Percentiles rank a stretch among this genome's conserved stretches.
phyloP scores from a whole-genome alignment of 1,284 basidiomycete genomes.

The Tylopilus sp. region DNA sequence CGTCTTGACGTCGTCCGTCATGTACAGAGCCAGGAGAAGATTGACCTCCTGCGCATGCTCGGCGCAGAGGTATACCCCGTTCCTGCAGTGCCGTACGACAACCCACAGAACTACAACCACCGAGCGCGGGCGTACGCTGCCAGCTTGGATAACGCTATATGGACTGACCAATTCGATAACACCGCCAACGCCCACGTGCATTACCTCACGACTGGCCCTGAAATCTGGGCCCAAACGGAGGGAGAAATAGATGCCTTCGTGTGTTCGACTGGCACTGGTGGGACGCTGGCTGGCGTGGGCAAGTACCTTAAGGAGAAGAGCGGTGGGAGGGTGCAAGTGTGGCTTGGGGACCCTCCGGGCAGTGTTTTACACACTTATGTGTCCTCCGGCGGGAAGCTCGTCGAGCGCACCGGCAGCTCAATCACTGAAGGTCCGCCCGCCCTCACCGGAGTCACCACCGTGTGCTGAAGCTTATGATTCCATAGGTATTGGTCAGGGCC shows the following conservation, averaged over 20 bases:
- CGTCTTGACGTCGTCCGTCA: neutral
- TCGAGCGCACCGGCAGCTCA: slow-evolving; percentile 81
- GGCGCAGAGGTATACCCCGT: slow-evolving; percentile 96
- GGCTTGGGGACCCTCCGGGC: slow-evolving; percentile 96
- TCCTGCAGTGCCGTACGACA: slow-evolving; percentile 94
- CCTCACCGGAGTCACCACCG: slow-evolving; percentile 3
- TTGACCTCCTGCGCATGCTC: slow-evolving; percentile 94
- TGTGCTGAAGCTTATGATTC: neutral
- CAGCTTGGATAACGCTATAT: slow-evolving; percentile 84
- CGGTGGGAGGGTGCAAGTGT: slow-evolving; percentile 79
- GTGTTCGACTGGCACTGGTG: slow-evolving; percentile 94
- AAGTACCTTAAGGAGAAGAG: slow-evolving; percentile 85
- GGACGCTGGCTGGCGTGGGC: slow-evolving; percentile 89
- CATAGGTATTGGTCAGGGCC: slow-evolving; percentile 93
- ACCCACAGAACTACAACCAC: slow-evolving; percentile 98
- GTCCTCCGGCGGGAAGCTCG: slow-evolving; percentile 75
- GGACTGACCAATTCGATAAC: slow-evolving; percentile 99
- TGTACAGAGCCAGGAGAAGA: slow-evolving; percentile 89
- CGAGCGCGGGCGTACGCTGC: slow-evolving; percentile 90
- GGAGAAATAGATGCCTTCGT: slow-evolving; percentile 87
- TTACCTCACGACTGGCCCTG: slow-evolving; percentile 90
- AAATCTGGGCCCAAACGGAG: slow-evolving; percentile 91
- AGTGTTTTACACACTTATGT: slow-evolving; percentile 89
- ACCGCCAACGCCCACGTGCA: slow-evolving; percentile 86
- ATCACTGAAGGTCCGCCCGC: slow-evolving; percentile 87